phyloP scores from a whole-genome alignment of 495 filamentous ascomycete species.

The Cercophora sp. region DNA sequence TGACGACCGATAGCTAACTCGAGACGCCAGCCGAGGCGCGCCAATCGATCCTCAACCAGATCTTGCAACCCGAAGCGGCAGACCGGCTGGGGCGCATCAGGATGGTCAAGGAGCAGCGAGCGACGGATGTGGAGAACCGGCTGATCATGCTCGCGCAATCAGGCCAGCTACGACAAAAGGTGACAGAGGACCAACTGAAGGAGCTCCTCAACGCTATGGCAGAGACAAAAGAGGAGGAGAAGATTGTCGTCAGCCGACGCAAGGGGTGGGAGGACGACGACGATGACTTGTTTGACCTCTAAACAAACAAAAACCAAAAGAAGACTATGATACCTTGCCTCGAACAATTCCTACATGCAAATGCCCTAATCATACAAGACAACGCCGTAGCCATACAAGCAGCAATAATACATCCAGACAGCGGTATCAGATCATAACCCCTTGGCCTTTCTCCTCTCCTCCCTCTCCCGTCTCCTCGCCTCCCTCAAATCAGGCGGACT shows the following conservation, averaged over 20 bases:
- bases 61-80: slow-evolving; percentile 88
- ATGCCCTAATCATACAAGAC: too few species aligned
- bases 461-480: slow-evolving; percentile 65
- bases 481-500: slow-evolving; percentile 83
- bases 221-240: slow-evolving; percentile 66
- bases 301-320: too few species aligned
- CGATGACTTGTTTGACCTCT: slow-evolving; percentile 69
- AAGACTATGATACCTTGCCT: too few species aligned
- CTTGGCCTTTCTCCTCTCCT: slow-evolving; percentile 59
- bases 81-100: slow-evolving; percentile 93
- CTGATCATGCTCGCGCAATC: slow-evolving; percentile 86
- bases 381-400: too few species aligned
- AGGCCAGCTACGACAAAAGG: slow-evolving; percentile 80
- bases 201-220: slow-evolving; percentile 79
- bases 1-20: not conserved
- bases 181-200: slow-evolving; percentile 91
- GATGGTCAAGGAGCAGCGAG: slow-evolving; percentile 89
- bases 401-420: too few species aligned
- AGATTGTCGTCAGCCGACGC: slow-evolving; percentile 77
- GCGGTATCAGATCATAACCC: too few species aligned
- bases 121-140: slow-evolving; percentile 84
- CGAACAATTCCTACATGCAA: too few species aligned
- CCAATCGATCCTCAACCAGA: slow-evolving; percentile 76
- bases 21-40: slow-evolving; percentile 61
- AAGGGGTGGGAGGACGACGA: slow-evolving; percentile 84